Base-by-base conservation (phyloP, 2,329 filamentous ascomycete genomes). In the Phialophora tarda region DNA sequence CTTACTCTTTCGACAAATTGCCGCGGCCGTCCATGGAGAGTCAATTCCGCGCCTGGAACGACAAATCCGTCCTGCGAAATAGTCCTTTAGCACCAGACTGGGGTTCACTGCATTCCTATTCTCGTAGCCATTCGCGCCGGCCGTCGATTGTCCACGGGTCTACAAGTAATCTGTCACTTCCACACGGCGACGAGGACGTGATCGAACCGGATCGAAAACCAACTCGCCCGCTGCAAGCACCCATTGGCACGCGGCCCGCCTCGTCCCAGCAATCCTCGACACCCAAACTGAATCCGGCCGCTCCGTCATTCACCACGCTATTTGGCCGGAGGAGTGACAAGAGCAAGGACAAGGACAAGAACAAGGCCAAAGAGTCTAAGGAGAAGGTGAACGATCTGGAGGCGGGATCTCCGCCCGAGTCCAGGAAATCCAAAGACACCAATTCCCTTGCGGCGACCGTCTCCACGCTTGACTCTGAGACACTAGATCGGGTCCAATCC, bases 221-320 rank as follows among this genome's bases (percentile, higher is more conserved):
- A 21, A 79, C 78, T 41, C 83, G 83, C 5, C 83, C 85, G 30
- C 80, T 85, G 2, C 85, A 88, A 67, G 86, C 85, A 3, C 86
- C 87, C 0, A 97, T 98, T 71, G 94, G 94, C 26, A 96, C 92
- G 55, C 88, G 89, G 2, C 92, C 90, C 77, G 77, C 85, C 73
- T 81, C 82, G 55, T 82, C 83, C 74, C 81, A 89, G 75, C 76
- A 77, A 73, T 71, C 80, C 60, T 74, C 82, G 48, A 81, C 88
- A 78, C 73, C 87, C 55, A 84, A 85, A 72, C 84, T 98, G 30
- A 98, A 99, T 73, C 95, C 95, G 7, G 87, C 91, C 6, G 95
- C 94, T 0, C 93, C 93, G 8, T 91, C 90, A 0, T 98, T 98
- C 76, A 94, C 90, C 78, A 89, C 85, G 10, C 85, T 88, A 44